Evolutionary conservation across 345 rosid species (phyloP).

Genomic region (Linum trigynum): DNA sequence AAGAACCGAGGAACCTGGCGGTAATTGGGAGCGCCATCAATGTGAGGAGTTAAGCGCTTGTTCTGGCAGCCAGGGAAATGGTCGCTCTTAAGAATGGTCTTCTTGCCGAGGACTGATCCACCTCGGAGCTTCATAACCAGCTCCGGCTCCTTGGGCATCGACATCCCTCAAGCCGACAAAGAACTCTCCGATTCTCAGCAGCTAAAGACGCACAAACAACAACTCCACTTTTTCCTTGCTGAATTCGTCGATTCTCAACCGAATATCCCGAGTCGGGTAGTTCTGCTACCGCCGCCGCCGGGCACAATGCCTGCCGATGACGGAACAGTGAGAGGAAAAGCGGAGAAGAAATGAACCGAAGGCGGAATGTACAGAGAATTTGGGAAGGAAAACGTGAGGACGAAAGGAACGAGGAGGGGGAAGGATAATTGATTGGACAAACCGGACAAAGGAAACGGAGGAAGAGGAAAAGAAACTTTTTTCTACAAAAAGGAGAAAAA

Average conservation of each 20-base stretch:
- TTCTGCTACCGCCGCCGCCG: no score
- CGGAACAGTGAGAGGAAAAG: no score
- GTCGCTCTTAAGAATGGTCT: constrained; percentile 93
- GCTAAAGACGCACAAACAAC: neutral
- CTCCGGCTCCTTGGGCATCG: constrained; percentile 73
- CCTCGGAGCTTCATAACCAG: constrained; percentile 87
- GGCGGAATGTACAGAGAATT: no score
- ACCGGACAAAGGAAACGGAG: no score
- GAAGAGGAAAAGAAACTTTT: no score
- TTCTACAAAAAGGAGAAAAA: no score
- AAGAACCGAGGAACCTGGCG: constrained; percentile 56
- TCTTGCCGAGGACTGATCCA: constrained; percentile 95
- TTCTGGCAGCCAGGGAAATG: constrained; percentile 99
- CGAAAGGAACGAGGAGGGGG: no score
- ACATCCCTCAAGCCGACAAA: neutral
- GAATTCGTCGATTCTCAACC: neutral
- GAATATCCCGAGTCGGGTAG: no score
- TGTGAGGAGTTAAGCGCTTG: constrained; percentile 76
- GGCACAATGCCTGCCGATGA: no score
- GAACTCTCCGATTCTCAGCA: neutral
- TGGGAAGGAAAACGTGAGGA: no score
- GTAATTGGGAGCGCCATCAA: constrained; percentile 97
- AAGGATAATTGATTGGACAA: no score
- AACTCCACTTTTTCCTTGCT: neutral
- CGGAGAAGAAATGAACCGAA: no score